Base-by-base conservation (phyloP, 225 moss, liverwort and hornwort genomes). In the Straminergon stramineum region DNA sequence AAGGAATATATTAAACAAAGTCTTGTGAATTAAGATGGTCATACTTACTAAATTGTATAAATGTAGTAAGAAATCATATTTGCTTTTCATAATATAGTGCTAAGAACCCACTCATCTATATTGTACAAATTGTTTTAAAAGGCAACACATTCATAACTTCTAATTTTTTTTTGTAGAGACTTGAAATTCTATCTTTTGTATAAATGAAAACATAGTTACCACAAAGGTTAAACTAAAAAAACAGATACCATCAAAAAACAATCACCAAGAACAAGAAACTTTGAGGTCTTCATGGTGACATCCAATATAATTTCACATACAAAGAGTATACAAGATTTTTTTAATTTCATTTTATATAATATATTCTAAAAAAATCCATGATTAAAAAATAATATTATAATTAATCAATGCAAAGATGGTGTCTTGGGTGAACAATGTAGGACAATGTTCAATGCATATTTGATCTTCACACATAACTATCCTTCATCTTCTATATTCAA, bases 1-100 rank as follows among this genome's bases (percentile, higher is more conserved):
- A 31, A 11, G 0, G 0, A 31, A 48, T 4, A 2, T 45, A 75
- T 7, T 11, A 31, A 75, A 19, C 0, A 0, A 30, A 30, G 7
- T 4, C 11, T 75, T 31, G 17, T 31, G 12, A 31, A 12, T 48
- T 19, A 31, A 12, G 7, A 4, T 1, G 0, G 0, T 11, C 2
- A 31, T 1, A 51, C 7, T 48, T 51, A 11, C 4, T 4, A 19
- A 17, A 30, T 6, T 48, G 6, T 18, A 45, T 28, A 6, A 16
- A 2, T 30, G 6, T 0, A 75, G 0, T 18, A 30, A 74, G 4
- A 30, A 45, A 30, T 17, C 45, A 6, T 74, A 74, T 6, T 15
- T 74, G 10, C 17, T 45, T 45, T 70, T 30, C 6, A 17, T 30
- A 45, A 48, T 75, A 30, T 19, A 5, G 9, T 75, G 10, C 9